Evolutionary conservation across 306 rosid genomes (phyloP).

Genomic region (Vigna angularis): DNA sequence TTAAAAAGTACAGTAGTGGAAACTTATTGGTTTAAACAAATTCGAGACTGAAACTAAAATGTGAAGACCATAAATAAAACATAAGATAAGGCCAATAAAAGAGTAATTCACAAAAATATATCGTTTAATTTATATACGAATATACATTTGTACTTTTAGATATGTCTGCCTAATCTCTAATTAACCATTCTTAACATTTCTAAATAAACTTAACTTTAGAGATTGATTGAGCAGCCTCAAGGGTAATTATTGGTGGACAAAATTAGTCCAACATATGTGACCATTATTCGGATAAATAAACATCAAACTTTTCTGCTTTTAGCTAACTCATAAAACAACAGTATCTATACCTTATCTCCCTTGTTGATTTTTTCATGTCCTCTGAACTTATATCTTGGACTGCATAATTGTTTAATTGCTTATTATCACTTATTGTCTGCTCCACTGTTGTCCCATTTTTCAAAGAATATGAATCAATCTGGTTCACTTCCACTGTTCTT

Average conservation of each 20-base stretch:
- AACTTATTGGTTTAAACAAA: no score
- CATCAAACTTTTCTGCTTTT: constrained; percentile 1
- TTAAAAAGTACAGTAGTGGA: no score
- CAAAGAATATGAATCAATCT: constrained; percentile 38
- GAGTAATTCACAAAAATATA: no score
- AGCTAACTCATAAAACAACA: constrained; percentile 58
- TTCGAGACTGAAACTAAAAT: no score
- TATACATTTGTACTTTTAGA: no score
- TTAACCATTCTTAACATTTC: no score
- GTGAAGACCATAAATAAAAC: no score
- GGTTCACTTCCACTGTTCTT: constrained; percentile 45
- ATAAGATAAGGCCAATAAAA: no score
- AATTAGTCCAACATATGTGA: background rate
- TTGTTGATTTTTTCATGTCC: constrained; percentile 40
- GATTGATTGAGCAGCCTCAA: background rate
- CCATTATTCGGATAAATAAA: background rate
- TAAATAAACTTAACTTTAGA: no score
- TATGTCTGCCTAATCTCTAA: no score
- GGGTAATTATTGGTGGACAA: constrained; percentile 14
- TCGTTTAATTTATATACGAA: no score
- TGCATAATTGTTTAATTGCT: constrained; percentile 32
- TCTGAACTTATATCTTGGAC: constrained; percentile 38
- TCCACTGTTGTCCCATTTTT: constrained; percentile 44
- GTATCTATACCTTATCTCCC: constrained; percentile 35
- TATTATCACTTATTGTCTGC: constrained; percentile 25